A percentile compares a stretch with the other conserved stretches of the same genome.
phyloP scores from a whole-genome alignment of 352 stramenopile species.

The Pythium biforme region DNA sequence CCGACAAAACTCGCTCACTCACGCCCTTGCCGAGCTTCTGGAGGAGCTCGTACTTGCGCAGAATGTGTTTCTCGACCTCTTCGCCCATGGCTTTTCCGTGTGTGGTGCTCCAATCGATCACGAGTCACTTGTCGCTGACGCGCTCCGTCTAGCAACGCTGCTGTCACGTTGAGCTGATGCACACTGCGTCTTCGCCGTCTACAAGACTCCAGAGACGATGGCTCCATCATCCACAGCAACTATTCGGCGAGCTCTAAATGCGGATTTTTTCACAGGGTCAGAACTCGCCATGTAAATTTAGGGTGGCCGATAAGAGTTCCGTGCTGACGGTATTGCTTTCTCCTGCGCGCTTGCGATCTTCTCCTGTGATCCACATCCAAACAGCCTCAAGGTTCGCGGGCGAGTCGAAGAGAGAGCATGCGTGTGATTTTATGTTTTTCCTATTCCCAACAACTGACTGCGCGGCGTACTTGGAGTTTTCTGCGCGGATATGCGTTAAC shows the following conservation, averaged over 20 bases:
- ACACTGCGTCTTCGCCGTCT: not conserved
- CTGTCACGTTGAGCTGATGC: not conserved
- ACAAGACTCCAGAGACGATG: not conserved
- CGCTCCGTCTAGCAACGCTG: not conserved
- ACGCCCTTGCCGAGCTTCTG: slow-evolving; percentile 94
- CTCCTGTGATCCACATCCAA: slow-evolving; percentile 21
- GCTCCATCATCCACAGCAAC: not conserved
- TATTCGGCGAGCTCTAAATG: not conserved
- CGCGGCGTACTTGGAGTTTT: slow-evolving; percentile 7
- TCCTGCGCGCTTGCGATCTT: not conserved
- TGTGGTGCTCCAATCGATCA: not conserved
- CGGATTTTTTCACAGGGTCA: not conserved
- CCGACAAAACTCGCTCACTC: slow-evolving; percentile 10
- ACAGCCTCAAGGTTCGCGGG: not conserved
- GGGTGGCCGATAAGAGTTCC: slow-evolving; percentile 2
- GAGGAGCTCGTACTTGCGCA: slow-evolving; percentile 92
- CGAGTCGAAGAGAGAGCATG: not conserved
- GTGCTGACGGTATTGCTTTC: not conserved
- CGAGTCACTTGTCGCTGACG: not conserved
- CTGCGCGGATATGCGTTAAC: slow-evolving; percentile 33
- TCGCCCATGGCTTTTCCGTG: slow-evolving; percentile 74
- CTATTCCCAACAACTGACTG: slow-evolving; percentile 29
- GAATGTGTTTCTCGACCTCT: slow-evolving; percentile 92
- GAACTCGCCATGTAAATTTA: slow-evolving; percentile 6
- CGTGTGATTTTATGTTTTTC: slow-evolving; percentile 11